Evolutionary conservation across 2,329 filamentous ascomycete genomes (phyloP), one percentile per base, ranked within the genome.

Genomic region (Pyrenophora seminiperda): DNA sequence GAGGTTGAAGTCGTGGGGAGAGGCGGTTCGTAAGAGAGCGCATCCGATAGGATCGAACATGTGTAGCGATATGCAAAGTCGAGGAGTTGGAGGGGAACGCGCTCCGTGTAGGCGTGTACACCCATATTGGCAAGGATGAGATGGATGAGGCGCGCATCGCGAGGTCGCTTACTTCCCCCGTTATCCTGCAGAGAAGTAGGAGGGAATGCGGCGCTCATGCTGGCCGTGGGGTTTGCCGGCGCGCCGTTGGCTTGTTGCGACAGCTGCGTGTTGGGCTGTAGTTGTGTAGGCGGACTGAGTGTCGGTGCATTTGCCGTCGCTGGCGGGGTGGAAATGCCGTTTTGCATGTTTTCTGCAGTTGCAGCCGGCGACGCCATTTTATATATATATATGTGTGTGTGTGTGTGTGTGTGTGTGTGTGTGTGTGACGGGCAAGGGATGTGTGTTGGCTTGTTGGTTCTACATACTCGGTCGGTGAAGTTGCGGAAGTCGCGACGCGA

Each of bases 51-150:
- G 29, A 92, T 80, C 49, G 83, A 81, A 1, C 84, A 85, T 7
- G 87, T 90, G 79, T 91, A 89, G 30, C 90, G 85, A 80, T 94
- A 94, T 40, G 90, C 88, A 68, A 93, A 93, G 59, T 94, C 90
- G 70, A 94, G 85, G 40, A 94, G 85, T 50, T 92, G 85, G 0
- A 93, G 82, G 0, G 90, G 90, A 1, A 94, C 89, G 65, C 90
- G 89, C 71, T 88, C 84, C 72, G 93, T 89, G 79, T 91, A 94
- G 32, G 86, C 81, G 4, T 87, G 86, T 7, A 93, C 89, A 66
- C 89, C 89, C 64, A 91, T 87, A 6, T 87, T 88, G 15, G 86
- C 87, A 40, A 94, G 84, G 42, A 94, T 83, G 14, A 92, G 83
- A 75, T 93, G 89, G 63, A 94, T 84, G 11, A 91, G 84, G 65